Percentiles rank a stretch among this genome's conserved stretches.
phyloP scores from a whole-genome alignment of 495 filamentous ascomycete species.

The Letharia lupina region DNA sequence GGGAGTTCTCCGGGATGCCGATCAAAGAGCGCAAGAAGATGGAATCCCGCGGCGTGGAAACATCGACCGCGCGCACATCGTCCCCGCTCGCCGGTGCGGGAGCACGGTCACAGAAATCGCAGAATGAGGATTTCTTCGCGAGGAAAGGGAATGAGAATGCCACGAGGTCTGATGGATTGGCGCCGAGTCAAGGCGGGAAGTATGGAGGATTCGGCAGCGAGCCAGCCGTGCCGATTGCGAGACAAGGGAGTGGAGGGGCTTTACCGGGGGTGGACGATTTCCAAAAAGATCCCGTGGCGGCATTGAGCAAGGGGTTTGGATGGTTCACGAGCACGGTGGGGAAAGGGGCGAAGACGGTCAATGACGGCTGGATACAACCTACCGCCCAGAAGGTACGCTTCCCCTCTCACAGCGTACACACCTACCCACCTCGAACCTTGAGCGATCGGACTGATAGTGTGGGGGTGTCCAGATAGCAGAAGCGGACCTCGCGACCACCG shows the following conservation, averaged over 20 bases:
- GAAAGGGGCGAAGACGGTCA: conserved; percentile 80
- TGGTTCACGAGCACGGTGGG: conserved; percentile 84
- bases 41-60: conserved; percentile 25
- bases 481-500: conserved; percentile 80
- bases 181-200: conserved; percentile 86
- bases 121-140: conserved; percentile 87
- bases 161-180: conserved; percentile 58
- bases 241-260: conserved; percentile 28
- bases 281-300: conserved; percentile 81
- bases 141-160: conserved; percentile 74
- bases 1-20: conserved; percentile 50
- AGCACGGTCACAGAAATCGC: conserved; percentile 42
- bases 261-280: conserved; percentile 70
- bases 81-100: conserved; percentile 31
- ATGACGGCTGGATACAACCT: conserved; percentile 83
- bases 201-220: conserved; percentile 82
- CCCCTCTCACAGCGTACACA: neutral
- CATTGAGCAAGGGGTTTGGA: conserved; percentile 84
- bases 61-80: conserved; percentile 22
- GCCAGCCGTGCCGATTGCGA: conserved; percentile 15
- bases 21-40: conserved; percentile 30
- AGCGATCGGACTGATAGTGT: neutral
- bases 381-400: conserved; percentile 69
- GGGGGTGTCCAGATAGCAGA: conserved; percentile 54
- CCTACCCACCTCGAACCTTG: no score